Base-by-base conservation (phyloP, 1,139 yeast species). In the Wickerhamomyces sp. region DNA sequence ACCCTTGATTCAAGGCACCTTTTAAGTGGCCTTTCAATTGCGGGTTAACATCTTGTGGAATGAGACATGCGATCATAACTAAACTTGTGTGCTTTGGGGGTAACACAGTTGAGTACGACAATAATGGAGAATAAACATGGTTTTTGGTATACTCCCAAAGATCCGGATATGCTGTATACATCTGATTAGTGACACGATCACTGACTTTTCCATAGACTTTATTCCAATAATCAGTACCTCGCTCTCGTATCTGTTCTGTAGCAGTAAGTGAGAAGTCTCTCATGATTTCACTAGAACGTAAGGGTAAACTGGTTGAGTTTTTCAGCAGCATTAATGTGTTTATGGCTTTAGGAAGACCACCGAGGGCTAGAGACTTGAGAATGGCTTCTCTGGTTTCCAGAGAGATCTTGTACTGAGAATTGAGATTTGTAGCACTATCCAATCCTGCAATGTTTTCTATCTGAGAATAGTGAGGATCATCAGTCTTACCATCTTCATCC, bases 21-120 rank as follows among this genome's bases (percentile, higher is more conserved):
- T 73, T 77, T 46, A 89, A 69, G 58, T 89, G 97, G 0, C 97
- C 97, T 62, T 87, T 87, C 48, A 89, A 69, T 56, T 89, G 96
- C 0, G 96, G 96, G 51, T 85, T 87, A n/a, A 89, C 96, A 59
- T 89, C 95, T 58, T 87, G 96, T 0, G 97, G 97, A 13, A 89
- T 81, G 52, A 90, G 70, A 45, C 90, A 74, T 1, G 95, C 83
- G 24, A 89, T 77, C 5, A 89, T 78, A 34, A 88, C 82, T 51
- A 87, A 60, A 29, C 92, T 80, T 0, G 96, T 83, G 47, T 88
- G 96, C 46, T 68, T 71, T 2, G 85, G 81, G 10, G 71, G 60
- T 29, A 89, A 65, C 2, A 87, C 70, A 5, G 72, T 81, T 12
- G 81, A 75, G 57, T 63, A 84, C 25, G 95, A 81, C 43, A 89